Evolutionary conservation across 2,329 filamentous ascomycete species (phyloP).

Genomic region (Grosmannia penicillata): DNA sequence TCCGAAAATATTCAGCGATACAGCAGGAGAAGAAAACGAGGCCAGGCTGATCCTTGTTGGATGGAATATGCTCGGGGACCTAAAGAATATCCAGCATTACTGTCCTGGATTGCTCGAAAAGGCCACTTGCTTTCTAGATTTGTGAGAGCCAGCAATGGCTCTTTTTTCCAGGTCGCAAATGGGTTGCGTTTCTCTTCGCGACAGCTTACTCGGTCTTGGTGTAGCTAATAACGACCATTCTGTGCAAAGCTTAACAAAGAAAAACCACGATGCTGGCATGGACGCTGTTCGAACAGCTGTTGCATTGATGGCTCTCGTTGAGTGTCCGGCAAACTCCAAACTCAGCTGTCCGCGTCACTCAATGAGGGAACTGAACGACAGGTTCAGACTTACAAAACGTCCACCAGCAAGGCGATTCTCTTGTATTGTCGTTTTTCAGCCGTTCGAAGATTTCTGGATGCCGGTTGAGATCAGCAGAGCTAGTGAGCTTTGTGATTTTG

Average conservation of each 20-base stretch:
- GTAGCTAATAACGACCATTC: neutral
- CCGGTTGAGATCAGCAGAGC: neutral
- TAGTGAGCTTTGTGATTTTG: neutral
- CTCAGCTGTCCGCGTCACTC: too few species aligned
- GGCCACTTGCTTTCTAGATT: too few species aligned
- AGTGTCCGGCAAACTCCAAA: neutral
- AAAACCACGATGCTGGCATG: neutral
- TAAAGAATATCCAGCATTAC: neutral
- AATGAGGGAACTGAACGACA: too few species aligned
- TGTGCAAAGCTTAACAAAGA: neutral
- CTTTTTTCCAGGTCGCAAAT: too few species aligned
- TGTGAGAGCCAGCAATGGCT: too few species aligned
- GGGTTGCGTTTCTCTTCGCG: neutral
- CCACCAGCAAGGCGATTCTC: too few species aligned
- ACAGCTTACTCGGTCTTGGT: neutral
- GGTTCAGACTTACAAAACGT: too few species aligned
- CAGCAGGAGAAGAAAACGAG: too few species aligned
- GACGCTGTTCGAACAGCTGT: neutral
- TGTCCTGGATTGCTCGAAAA: too few species aligned
- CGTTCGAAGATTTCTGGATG: neutral
- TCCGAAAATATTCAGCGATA: too few species aligned
- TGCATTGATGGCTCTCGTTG: neutral
- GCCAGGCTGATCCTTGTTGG: neutral
- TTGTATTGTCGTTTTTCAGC: neutral
- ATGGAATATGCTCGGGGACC: neutral